Percentiles rank a stretch among this genome's conserved stretches.
phyloP scores from a whole-genome alignment of 1,284 basidiomycete genomes.

The Papiliotrema flavescens region DNA sequence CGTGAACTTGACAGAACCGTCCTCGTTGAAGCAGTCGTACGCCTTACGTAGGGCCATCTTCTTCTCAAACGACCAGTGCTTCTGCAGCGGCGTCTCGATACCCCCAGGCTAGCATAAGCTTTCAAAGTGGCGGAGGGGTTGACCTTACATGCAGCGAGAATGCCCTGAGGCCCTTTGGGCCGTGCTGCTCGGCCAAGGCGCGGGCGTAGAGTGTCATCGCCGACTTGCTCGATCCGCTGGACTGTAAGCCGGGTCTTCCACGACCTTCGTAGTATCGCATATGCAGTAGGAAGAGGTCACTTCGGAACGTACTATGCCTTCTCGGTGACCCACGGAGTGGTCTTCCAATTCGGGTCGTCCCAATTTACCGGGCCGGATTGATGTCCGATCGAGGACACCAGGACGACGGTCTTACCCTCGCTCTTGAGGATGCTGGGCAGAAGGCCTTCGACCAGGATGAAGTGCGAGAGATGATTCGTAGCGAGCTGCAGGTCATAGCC shows the following conservation, averaged over 20 bases:
- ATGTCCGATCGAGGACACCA: constrained; percentile 12
- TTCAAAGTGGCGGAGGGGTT: neutral
- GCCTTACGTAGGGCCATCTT: neutral
- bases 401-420: constrained; percentile 11
- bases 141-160: constrained; percentile 8
- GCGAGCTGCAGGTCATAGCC: constrained; percentile 34
- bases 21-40: constrained; percentile 1
- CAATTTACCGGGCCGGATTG: constrained; percentile 6
- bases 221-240: constrained; percentile 20
- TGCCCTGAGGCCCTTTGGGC: constrained; percentile 9
- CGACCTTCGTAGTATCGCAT: too few species aligned
- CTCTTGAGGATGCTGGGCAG: constrained; percentile 7
- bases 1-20: neutral
- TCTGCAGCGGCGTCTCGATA: constrained; percentile 6
- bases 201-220: constrained; percentile 11
- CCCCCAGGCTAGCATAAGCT: constrained; percentile 3
- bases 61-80: constrained; percentile 6
- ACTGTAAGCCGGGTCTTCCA: neutral
- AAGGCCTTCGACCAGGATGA: constrained; percentile 25
- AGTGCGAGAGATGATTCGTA: constrained; percentile 34
- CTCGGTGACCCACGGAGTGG: too few species aligned
- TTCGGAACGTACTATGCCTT: constrained; percentile 6
- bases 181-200: constrained; percentile 8
- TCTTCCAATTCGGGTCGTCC: constrained; percentile 11
- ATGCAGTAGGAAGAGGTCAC: too few species aligned